Conservation (phyloP, 1,139 yeast genomes). For the Eremothecium sinecaudum region DNA sequence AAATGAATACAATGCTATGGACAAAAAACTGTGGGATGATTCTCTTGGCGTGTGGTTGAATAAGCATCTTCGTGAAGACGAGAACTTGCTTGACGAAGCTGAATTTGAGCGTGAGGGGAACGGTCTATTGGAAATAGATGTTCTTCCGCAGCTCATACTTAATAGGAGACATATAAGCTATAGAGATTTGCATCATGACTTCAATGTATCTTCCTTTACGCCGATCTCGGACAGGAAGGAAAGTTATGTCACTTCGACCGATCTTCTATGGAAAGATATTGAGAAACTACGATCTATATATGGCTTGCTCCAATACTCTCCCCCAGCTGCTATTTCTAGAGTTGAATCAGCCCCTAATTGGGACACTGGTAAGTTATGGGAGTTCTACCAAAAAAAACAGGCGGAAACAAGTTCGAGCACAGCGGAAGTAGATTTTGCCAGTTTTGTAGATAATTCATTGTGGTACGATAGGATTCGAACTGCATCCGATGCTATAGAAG, state of each 20-base stretch:
- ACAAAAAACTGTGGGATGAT: constrained; percentile 22
- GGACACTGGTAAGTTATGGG: constrained; percentile 35
- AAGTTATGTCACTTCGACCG: constrained; percentile 48
- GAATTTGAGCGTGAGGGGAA: constrained; percentile 47
- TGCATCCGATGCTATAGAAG: constrained; percentile 20
- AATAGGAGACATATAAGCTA: constrained; percentile 44
- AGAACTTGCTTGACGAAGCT: constrained; percentile 15
- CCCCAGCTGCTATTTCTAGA: constrained; percentile 15
- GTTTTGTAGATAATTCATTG: constrained; percentile 11
- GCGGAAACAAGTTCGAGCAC: constrained; percentile 10
- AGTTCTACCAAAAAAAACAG: constrained; percentile 28
- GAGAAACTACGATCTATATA: constrained; percentile 41
- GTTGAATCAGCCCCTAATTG: constrained; percentile 26
- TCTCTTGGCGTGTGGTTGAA: constrained; percentile 25
- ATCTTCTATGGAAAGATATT: constrained; percentile 55
- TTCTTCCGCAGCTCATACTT: constrained; percentile 45
- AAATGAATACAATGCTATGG: constrained; percentile 22
- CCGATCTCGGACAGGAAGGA: no score
- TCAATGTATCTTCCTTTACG: constrained; percentile 21
- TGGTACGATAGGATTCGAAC: constrained; percentile 14
- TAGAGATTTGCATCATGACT: constrained; percentile 43
- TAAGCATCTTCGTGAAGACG: constrained; percentile 11
- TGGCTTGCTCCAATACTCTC: constrained; percentile 31
- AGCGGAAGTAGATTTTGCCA: constrained; percentile 12
- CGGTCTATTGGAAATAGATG: constrained; percentile 61